Conservation (phyloP, 2,329 filamentous ascomycete genomes). For the Fusarium pininemorale region DNA sequence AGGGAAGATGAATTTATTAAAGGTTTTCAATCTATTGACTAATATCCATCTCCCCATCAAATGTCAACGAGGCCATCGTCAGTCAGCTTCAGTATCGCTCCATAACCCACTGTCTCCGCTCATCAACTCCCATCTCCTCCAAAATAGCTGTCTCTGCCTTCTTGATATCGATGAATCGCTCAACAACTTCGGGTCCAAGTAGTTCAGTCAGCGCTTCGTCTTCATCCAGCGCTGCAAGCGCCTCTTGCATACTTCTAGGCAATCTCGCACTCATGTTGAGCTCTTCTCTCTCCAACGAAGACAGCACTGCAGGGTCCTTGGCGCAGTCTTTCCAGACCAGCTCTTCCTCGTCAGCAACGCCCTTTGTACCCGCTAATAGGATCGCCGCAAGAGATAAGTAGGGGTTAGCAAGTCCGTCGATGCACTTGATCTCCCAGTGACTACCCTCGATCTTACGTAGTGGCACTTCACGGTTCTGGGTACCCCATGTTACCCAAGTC, state of each 20-base stretch:
- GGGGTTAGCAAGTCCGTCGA: conserved; percentile 84
- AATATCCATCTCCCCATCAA: not conserved
- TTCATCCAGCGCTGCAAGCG: conserved; percentile 59
- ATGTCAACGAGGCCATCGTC: not conserved
- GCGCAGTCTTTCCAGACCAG: conserved; percentile 63
- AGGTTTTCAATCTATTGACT: not conserved
- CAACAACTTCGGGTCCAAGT: conserved; percentile 61
- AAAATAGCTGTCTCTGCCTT: conserved; percentile 59
- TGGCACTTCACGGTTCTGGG: conserved; percentile 80
- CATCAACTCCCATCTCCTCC: conserved; percentile 55
- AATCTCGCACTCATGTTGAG: conserved; percentile 65
- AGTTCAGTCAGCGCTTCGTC: conserved; percentile 58
- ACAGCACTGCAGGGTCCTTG: conserved; percentile 63
- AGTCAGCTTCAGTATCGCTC: conserved; percentile 62
- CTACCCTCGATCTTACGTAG: conserved; percentile 72
- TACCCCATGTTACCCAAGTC: conserved; percentile 81
- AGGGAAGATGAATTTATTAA: not conserved
- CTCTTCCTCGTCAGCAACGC: conserved; percentile 43
- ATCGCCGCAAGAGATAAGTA: conserved; percentile 66
- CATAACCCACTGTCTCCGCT: conserved; percentile 68
- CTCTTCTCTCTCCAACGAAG: conserved; percentile 56
- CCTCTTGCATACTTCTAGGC: conserved; percentile 63
- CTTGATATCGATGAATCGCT: conserved; percentile 68
- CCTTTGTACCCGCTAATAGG: conserved; percentile 44
- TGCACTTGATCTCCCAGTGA: conserved; percentile 80